Base-by-base conservation (phyloP, 345 rosid genomes). In the Ceriops zippeliana region DNA sequence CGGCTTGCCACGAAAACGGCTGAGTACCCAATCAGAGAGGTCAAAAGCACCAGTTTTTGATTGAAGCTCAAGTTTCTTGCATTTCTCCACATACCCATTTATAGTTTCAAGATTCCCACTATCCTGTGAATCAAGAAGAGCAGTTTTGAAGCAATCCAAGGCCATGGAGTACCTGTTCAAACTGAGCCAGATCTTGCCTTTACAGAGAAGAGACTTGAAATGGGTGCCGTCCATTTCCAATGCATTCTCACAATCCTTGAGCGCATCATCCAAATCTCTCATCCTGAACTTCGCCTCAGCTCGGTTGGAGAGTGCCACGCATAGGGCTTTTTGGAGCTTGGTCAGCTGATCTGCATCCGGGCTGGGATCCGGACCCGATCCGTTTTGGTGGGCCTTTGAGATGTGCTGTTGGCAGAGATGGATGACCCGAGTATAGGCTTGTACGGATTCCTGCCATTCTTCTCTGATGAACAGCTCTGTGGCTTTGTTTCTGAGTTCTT, bases 191-290 rank as follows among this genome's bases (percentile, higher is more conserved):
- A 88, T 76, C 80, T 85, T 90, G 52, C 96, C 98, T 73, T 92
- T 92, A 69, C 93, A 87, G 59, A 88, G 61, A 64, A 90, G 87
- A 72, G 98, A 75, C 85, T 89, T 92, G 88, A 87, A 90, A 77
- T 90, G 98, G 69, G 84, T 68, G 21, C 65, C 65, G 54, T 88
- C 93, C 17, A 92, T 81, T 52, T 68, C 73, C 64, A 90, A 82
- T 8, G 91, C 93, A 68, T 72, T 71, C 51, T 90, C 86, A 60
- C 96, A 92, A 35, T 92, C 96, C 10, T 38, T 31, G 62, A 88
- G 37, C 0, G 98, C 96, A 63, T 71, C 81, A 15, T 34, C 51
- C 26, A 80, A 79, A 73, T 85, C 85, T 51, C 84, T 79, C 64
- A 83, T 76, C 79, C 80, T 72, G 0, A 72, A 80, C 17, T 77